A percentile compares a stretch with the other conserved stretches of the same genome.
These are phyloP conservation scores for Coffea canephora DNA, from an alignment of 257 asterid species.

Conservation along the genomic window DNA sequence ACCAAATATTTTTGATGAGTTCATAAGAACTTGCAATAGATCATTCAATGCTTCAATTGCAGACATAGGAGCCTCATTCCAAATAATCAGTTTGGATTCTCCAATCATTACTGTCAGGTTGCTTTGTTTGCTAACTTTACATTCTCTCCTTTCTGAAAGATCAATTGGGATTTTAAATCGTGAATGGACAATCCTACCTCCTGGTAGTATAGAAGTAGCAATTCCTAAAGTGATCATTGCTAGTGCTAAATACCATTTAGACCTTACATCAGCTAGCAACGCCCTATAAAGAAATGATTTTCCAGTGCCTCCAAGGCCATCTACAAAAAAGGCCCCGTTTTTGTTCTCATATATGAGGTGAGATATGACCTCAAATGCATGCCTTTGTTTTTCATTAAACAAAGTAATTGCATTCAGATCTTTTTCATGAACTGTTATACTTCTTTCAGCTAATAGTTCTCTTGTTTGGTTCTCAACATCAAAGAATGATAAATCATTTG, in stretches of 20 bases:
- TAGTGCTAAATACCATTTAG: neutral
- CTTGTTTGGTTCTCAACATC: neutral
- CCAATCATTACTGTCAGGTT: neutral
- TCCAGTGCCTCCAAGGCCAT: neutral
- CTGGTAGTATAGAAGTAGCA: neutral
- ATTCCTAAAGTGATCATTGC: neutral
- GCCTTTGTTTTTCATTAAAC: neutral
- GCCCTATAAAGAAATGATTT: neutral
- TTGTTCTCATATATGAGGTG: neutral
- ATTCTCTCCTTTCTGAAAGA: neutral
- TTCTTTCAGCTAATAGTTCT: neutral
- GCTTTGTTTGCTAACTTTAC: neutral
- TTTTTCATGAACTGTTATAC: neutral
- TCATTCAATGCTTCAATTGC: neutral
- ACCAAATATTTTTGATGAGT: neutral
- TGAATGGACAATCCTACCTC: conserved; percentile 6
- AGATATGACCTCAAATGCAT: neutral
- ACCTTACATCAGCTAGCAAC: neutral
- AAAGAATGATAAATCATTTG: too few relatives aligned
- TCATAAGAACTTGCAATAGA: neutral
- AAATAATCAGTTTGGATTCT: neutral
- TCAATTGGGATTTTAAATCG: conserved; percentile 9
- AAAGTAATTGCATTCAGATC: neutral
- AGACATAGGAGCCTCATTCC: neutral
- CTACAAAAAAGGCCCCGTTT: neutral